These are phyloP conservation scores for Multifurca ochricompacta DNA, from an alignment of 768 basidiomycete species.

Conservation along the genomic window DNA sequence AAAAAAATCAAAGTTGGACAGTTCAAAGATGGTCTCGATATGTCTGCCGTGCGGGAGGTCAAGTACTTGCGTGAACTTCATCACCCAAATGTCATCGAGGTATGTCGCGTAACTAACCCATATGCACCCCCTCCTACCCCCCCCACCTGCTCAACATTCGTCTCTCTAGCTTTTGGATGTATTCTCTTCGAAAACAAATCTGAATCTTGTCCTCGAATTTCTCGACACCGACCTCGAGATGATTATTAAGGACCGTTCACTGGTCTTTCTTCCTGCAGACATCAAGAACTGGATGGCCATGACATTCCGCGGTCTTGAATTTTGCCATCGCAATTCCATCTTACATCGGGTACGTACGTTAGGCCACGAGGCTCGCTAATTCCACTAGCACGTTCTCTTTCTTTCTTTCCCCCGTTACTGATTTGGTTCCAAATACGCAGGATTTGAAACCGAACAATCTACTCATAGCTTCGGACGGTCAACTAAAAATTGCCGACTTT, in stretches of 20 bases:
- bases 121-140: neutral
- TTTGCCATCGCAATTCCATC: constrained; percentile 91
- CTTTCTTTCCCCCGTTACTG: neutral
- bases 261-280: constrained; percentile 91
- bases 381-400: neutral
- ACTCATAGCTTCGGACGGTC: constrained; percentile 83
- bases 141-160: neutral
- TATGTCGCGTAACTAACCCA: too few relatives aligned
- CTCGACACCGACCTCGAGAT: constrained; percentile 94
- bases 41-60: constrained; percentile 98
- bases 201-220: constrained; percentile 96
- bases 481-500: constrained; percentile 97
- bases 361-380: neutral
- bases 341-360: constrained; percentile 69
- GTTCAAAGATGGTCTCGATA: constrained; percentile 97
- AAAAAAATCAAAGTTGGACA: constrained; percentile 98
- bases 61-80: constrained; percentile 91
- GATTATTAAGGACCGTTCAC: constrained; percentile 87
- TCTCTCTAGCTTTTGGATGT: constrained; percentile 79
- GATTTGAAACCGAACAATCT: constrained; percentile 99
- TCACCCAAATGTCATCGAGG: constrained; percentile 94
- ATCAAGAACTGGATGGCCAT: constrained; percentile 99
- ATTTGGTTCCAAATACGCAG: constrained; percentile 36
- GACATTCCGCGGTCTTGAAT: constrained; percentile 96
- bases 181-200: constrained; percentile 91